A percentile compares a stretch with the other conserved stretches of the same genome.
These are phyloP conservation scores for Amphicarpaea edgeworthii DNA, from an alignment of 306 rosid genomes.

Conservation along the genomic window DNA sequence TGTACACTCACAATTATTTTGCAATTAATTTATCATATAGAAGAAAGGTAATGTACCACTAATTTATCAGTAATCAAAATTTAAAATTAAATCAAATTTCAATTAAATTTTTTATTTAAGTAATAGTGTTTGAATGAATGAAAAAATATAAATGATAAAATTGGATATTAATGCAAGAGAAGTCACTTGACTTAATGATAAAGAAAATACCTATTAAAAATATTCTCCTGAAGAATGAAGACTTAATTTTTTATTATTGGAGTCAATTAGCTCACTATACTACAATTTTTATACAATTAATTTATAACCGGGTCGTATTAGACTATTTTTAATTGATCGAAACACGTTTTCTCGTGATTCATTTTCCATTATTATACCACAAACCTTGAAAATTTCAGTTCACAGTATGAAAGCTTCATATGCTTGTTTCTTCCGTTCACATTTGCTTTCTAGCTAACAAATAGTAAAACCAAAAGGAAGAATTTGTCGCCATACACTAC, in stretches of 20 bases:
- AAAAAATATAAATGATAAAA: neutral
- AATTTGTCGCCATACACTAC: neutral
- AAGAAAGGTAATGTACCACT: neutral
- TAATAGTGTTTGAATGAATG: neutral
- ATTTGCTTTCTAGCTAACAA: neutral
- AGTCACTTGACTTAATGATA: neutral
- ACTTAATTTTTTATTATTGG: neutral
- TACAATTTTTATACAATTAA: neutral
- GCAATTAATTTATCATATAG: too few species aligned
- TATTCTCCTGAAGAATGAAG: neutral
- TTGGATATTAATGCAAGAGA: neutral
- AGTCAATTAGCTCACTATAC: neutral
- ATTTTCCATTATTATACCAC: neutral
- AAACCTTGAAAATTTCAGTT: neutral
- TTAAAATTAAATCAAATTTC: neutral
- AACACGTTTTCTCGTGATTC: neutral
- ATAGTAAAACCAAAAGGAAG: neutral
- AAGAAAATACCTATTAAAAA: neutral
- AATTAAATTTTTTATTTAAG: neutral
- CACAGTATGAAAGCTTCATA: neutral
- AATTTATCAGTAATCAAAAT: neutral
- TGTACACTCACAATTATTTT: too few species aligned
- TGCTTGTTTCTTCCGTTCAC: neutral
- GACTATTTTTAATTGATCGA: neutral
- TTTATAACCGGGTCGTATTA: neutral